Base-by-base conservation (phyloP, 768 basidiomycete genomes). In the Albatrellus ellisii region DNA sequence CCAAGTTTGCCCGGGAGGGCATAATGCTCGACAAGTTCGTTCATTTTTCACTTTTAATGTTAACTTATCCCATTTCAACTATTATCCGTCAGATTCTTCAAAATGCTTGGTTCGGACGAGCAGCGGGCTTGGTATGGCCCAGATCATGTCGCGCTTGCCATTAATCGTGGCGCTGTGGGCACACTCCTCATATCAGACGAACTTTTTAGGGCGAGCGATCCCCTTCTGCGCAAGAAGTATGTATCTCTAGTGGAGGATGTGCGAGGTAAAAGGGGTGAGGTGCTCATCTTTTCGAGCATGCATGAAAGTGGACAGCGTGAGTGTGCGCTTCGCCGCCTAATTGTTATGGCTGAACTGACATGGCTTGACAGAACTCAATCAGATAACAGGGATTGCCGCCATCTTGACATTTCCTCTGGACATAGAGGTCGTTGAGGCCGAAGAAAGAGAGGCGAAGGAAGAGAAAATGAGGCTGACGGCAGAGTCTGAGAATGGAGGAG, bases 111-210 rank as follows among this genome's bases (percentile, higher is more conserved):
- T 0, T 72, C 72, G 1, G 92, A 99, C 52, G 92, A 97, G 58
- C 79, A 92, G 67, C 73, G 95, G 42, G 95, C 95, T 4, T 99
- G 95, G 95, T 99, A 99, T 59, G 95, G 94, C 1, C 88, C 92
- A 10, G 80, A 87, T 37, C 95, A 99, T 59, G 95, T 99, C 42
- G 67, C 71, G 38, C 70, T 95, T 17, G 95, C 95, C 3, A 82
- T 87, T 26, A 87, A 92, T 55, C 71, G 95, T 37, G 92, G 91
- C 1, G 95, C 95, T 0, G 79, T 98, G 31, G 91, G 91, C 12
- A 90, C 89, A 2, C 69, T 99, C 21, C 67, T 99, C 41, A 98
- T 99, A 33, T 94, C 91, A 14, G 95, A 99, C 53, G 81, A 81
- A 54, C 70, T 98, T 25, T 99, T 98, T 64, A 70, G 94, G 42